Evolutionary conservation across 148 eudicot species (phyloP).

Genomic region (Rhododendron griersonianum): DNA sequence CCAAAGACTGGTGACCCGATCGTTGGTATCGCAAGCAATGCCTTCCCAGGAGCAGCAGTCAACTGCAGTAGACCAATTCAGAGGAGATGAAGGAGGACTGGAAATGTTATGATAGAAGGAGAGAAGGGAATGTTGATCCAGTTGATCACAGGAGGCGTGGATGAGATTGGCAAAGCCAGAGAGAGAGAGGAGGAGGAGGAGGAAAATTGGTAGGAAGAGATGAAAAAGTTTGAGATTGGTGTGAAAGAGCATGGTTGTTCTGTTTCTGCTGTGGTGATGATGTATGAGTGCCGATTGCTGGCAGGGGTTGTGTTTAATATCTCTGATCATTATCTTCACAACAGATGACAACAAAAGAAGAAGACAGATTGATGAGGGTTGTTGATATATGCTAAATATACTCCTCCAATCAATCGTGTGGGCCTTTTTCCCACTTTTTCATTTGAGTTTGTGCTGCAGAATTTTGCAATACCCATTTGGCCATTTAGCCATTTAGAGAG

Average conservation of each 20-base stretch:
- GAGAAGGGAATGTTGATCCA: conserved; percentile 49
- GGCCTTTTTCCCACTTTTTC: conserved; percentile 32
- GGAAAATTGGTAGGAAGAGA: conserved; percentile 2
- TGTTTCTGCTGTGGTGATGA: conserved; percentile 1
- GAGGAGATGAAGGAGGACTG: conserved; percentile 19
- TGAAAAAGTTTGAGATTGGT: conserved; percentile 8
- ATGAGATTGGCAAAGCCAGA: conserved; percentile 23
- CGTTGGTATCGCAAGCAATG: conserved; percentile 40
- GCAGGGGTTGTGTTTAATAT: conserved; percentile 13
- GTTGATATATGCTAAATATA: conserved; percentile 9
- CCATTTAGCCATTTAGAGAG: background rate
- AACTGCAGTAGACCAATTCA: conserved; percentile 45
- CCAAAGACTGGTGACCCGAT: conserved; percentile 39
- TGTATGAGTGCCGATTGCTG: conserved; percentile 11
- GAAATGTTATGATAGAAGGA: conserved; percentile 35
- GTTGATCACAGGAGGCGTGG: conserved; percentile 38
- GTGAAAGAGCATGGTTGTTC: conserved; percentile 38
- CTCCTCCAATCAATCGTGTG: conserved; percentile 46
- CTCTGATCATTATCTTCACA: conserved; percentile 24
- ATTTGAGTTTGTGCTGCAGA: conserved; percentile 32
- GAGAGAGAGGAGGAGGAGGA: background rate
- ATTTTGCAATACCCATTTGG: conserved; percentile 5
- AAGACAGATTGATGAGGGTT: conserved; percentile 20
- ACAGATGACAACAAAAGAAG: conserved; percentile 22
- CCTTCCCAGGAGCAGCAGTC: conserved; percentile 90